A percentile compares a stretch with the other conserved stretches of the same genome.
phyloP scores from a whole-genome alignment of 495 filamentous ascomycete genomes.

The Neurospora sp. region DNA sequence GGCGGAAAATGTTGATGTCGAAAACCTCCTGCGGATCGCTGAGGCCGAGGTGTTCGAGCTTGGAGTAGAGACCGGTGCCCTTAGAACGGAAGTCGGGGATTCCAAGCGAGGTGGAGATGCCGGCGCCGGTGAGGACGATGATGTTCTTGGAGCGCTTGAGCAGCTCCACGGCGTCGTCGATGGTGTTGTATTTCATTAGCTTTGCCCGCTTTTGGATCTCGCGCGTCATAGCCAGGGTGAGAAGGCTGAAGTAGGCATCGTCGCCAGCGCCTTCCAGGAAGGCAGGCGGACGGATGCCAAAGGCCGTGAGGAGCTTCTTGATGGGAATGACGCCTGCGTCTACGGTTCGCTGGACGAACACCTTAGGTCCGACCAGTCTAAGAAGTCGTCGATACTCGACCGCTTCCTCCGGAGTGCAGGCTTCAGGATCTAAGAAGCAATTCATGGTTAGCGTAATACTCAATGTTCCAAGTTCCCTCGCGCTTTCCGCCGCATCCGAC shows the following conservation, averaged over 20 bases:
- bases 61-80: slow-evolving; percentile 77
- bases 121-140: slow-evolving; percentile 88
- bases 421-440: slow-evolving; percentile 31
- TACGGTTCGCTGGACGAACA: slow-evolving; percentile 67
- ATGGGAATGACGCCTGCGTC: slow-evolving; percentile 57
- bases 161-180: slow-evolving; percentile 78
- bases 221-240: slow-evolving; percentile 68
- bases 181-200: slow-evolving; percentile 67
- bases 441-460: background rate
- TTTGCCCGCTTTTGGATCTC: slow-evolving; percentile 76
- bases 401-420: slow-evolving; percentile 68
- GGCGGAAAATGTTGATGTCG: slow-evolving; percentile 73
- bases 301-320: slow-evolving; percentile 84
- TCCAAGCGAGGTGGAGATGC: slow-evolving; percentile 82
- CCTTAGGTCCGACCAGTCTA: slow-evolving; percentile 61
- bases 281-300: slow-evolving; percentile 65
- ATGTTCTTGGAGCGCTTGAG: slow-evolving; percentile 70
- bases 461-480: slow-evolving; percentile 6
- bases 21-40: slow-evolving; percentile 91
- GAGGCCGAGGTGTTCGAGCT: slow-evolving; percentile 59
- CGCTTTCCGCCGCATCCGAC: background rate
- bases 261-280: slow-evolving; percentile 69
- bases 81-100: slow-evolving; percentile 85
- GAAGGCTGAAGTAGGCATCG: slow-evolving; percentile 60
- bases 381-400: slow-evolving; percentile 55